Evolutionary conservation across 805 yeast genomes (phyloP).

Genomic region (Ogataea minuta): DNA sequence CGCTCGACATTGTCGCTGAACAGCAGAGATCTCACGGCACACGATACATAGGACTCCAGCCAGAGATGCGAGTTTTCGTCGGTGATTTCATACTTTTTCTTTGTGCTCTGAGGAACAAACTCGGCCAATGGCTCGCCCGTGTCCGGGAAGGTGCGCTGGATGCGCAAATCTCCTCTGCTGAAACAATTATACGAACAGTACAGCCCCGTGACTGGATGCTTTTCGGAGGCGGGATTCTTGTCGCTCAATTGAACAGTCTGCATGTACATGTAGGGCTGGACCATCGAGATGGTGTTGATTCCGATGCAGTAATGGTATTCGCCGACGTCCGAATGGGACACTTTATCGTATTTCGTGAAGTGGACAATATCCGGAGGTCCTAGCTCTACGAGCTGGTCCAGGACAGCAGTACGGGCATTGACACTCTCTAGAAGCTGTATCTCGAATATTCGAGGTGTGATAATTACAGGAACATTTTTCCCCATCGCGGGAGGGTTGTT

Average conservation of each 20-base stretch:
- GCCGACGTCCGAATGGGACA: conserved; percentile 47
- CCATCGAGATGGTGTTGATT: conserved; percentile 49
- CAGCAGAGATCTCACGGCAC: conserved; percentile 52
- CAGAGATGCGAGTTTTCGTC: conserved; percentile 51
- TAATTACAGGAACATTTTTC: conserved; percentile 22
- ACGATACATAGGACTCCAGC: conserved; percentile 61
- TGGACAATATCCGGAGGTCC: conserved; percentile 78
- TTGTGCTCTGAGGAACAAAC: conserved; percentile 50
- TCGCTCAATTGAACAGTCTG: conserved; percentile 44
- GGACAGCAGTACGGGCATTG: conserved; percentile 43
- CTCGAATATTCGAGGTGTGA: conserved; percentile 42
- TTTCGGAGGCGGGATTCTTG: conserved; percentile 24
- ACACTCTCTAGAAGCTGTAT: conserved; percentile 51
- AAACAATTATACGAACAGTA: conserved; percentile 75
- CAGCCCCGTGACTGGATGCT: conserved; percentile 42
- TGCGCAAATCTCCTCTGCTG: conserved; percentile 68
- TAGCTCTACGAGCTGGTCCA: conserved; percentile 47
- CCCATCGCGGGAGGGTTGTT: no score
- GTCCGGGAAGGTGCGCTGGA: conserved; percentile 57
- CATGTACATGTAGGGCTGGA: conserved; percentile 55
- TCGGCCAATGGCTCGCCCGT: conserved; percentile 37
- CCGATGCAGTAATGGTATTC: conserved; percentile 56
- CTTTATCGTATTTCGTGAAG: conserved; percentile 42
- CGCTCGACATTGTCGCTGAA: conserved; percentile 52
- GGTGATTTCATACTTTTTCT: conserved; percentile 19